Percentiles rank a stretch among this genome's conserved stretches.
These are phyloP conservation scores for Ceratocystis albifundus DNA, from an alignment of 2,329 filamentous ascomycete genomes.

Conservation along the genomic window DNA sequence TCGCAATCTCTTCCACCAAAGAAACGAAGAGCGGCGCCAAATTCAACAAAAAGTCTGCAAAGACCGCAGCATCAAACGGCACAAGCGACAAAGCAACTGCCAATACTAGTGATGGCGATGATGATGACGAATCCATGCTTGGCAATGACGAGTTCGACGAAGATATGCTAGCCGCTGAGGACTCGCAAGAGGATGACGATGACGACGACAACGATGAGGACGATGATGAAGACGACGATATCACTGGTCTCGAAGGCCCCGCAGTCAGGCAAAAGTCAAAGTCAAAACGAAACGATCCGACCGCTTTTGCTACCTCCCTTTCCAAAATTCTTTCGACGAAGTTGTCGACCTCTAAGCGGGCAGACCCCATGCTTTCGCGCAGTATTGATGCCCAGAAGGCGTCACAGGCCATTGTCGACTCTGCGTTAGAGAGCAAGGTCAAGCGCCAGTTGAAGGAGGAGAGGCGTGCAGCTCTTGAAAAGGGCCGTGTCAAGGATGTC, in stretches of 20 bases:
- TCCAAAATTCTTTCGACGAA: constrained; percentile 88
- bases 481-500: constrained; percentile 80
- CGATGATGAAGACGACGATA: constrained; percentile 33
- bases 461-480: constrained; percentile 67
- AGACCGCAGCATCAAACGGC: constrained; percentile 26
- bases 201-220: constrained; percentile 28
- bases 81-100: constrained; percentile 27
- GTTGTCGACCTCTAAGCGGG: constrained; percentile 65
- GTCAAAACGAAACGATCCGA: constrained; percentile 83
- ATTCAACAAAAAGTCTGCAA: constrained; percentile 23
- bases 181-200: constrained; percentile 26
- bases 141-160: constrained; percentile 31
- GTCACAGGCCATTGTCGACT: constrained; percentile 60
- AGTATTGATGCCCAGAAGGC: constrained; percentile 63
- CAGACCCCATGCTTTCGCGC: constrained; percentile 83
- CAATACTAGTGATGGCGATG: constrained; percentile 24
- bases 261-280: constrained; percentile 34
- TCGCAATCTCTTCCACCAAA: constrained; percentile 27
- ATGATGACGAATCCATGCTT: constrained; percentile 20
- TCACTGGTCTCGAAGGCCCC: constrained; percentile 32
- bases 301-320: constrained; percentile 83
- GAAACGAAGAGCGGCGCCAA: constrained; percentile 23
- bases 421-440: constrained; percentile 71
- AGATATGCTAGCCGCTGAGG: constrained; percentile 27
- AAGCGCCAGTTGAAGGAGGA: constrained; percentile 67